Conservation (phyloP, 495 filamentous ascomycete genomes). For the Aspergillus baeticus region DNA sequence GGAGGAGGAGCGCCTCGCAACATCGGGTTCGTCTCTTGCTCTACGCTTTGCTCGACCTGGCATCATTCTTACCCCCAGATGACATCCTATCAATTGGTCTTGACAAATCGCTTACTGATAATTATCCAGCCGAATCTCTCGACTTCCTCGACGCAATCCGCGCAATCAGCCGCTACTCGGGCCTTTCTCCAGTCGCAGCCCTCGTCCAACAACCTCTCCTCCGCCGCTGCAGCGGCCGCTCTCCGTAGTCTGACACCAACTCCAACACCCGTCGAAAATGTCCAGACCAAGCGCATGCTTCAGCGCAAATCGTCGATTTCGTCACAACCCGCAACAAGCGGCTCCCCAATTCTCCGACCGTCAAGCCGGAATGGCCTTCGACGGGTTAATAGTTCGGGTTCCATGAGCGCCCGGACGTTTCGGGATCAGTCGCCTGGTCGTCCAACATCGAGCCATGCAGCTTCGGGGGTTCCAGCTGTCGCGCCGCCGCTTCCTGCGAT, state of each 20-base stretch:
- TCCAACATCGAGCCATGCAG: conserved; percentile 39
- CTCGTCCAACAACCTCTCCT: conserved; percentile 66
- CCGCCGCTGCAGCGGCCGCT: conserved; percentile 81
- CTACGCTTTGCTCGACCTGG: background rate
- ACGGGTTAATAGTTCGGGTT: conserved; percentile 67
- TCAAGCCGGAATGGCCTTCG: conserved; percentile 49
- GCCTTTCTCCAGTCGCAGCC: conserved; percentile 72
- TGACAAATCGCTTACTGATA: background rate
- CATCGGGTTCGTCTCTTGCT: conserved; percentile 50
- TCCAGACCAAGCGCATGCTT: conserved; percentile 82
- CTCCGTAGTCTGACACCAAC: conserved; percentile 72
- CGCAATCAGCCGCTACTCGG: conserved; percentile 72
- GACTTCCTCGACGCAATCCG: conserved; percentile 60
- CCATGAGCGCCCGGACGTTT: conserved; percentile 86
- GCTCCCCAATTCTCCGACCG: conserved; percentile 35
- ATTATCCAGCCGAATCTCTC: conserved; percentile 34
- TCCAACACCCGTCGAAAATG: conserved; percentile 73
- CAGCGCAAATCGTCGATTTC: conserved; percentile 69
- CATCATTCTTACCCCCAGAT: background rate
- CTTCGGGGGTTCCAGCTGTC: conserved; percentile 19
- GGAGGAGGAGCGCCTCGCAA: conserved; percentile 50
- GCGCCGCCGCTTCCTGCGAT: conserved; percentile 75
- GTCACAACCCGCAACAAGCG: conserved; percentile 52
- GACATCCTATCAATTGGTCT: background rate
- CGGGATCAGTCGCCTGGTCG: conserved; percentile 64